These are phyloP conservation scores for Gaertneriomyces semiglobifer DNA, from an alignment of 192 early-diverging fungal species.

Conservation along the genomic window DNA sequence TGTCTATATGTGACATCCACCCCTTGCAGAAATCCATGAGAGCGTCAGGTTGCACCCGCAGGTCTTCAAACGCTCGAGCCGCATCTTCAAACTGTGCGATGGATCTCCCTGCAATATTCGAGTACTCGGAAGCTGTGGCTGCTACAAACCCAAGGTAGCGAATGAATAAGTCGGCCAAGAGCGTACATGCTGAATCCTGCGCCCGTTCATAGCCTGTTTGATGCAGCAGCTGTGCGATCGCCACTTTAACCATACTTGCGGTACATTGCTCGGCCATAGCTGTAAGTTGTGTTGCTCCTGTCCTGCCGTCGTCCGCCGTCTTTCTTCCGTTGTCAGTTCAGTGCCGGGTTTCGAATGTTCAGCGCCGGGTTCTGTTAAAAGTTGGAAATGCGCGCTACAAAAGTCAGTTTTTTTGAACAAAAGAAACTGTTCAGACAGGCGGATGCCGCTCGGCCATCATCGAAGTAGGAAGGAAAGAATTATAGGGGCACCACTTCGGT, in stretches of 20 bases:
- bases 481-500: too few relatives aligned
- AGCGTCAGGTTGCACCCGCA: constrained; percentile 1
- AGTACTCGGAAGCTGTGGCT: background rate
- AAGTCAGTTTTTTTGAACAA: too few relatives aligned
- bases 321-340: too few relatives aligned
- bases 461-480: too few relatives aligned
- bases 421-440: too few relatives aligned
- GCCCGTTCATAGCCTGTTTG: constrained; percentile 17
- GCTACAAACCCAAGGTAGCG: constrained; percentile 11
- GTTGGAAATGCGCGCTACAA: too few relatives aligned
- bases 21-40: constrained; percentile 12
- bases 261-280: constrained; percentile 15
- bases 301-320: too few relatives aligned
- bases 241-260: background rate
- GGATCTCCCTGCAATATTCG: constrained; percentile 9
- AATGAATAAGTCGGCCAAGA: constrained; percentile 13
- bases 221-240: constrained; percentile 12
- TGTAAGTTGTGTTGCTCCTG: background rate
- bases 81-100: constrained; percentile 21
- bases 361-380: too few relatives aligned
- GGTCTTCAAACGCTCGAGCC: constrained; percentile 15
- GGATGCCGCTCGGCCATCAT: too few relatives aligned
- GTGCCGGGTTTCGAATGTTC: too few relatives aligned
- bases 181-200: constrained; percentile 4
- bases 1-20: constrained; percentile 10